Evolutionary conservation across 495 filamentous ascomycete species (phyloP).

Genomic region (Trichoderma asperelloides): DNA sequence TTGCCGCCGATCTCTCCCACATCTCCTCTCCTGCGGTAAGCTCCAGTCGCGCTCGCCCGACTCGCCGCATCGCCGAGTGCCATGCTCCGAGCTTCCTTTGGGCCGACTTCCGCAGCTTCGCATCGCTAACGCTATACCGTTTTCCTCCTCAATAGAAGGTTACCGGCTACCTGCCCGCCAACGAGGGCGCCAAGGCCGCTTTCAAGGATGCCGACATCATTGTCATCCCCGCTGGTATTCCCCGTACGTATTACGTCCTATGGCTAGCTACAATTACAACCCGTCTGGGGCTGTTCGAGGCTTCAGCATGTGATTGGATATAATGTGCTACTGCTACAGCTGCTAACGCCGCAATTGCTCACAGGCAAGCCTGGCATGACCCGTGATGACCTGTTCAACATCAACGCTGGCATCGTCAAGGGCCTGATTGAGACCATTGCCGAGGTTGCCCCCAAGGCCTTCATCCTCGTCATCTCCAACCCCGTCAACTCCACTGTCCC

Average conservation of each 20-base stretch:
- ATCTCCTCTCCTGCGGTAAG: conserved; percentile 83
- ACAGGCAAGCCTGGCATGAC: conserved; percentile 98
- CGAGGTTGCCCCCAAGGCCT: conserved; percentile 81
- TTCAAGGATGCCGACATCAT: conserved; percentile 89
- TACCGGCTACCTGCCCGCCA: conserved; percentile 77
- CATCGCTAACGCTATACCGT: conserved; percentile 17
- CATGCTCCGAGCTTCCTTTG: conserved; percentile 8
- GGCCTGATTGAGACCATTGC: conserved; percentile 78
- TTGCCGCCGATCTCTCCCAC: conserved; percentile 91
- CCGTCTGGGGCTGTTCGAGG: background rate
- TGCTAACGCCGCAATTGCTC: conserved; percentile 12
- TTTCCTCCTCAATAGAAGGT: conserved; percentile 57
- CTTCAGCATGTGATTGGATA: background rate
- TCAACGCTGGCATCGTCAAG: conserved; percentile 91
- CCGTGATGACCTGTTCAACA: conserved; percentile 98
- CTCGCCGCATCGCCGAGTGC: background rate
- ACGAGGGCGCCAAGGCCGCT: conserved; percentile 81
- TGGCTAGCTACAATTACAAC: background rate
- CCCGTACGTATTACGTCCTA: conserved; percentile 56
- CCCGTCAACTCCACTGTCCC: conserved; percentile 98
- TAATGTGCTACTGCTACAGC: background rate
- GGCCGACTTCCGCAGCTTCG: background rate
- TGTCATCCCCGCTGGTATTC: conserved; percentile 95
- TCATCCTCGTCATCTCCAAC: conserved; percentile 94
- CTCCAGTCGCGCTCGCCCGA: background rate